These are phyloP conservation scores for Eucalyptus pumila DNA, from an alignment of 345 rosid genomes.

Conservation along the genomic window DNA sequence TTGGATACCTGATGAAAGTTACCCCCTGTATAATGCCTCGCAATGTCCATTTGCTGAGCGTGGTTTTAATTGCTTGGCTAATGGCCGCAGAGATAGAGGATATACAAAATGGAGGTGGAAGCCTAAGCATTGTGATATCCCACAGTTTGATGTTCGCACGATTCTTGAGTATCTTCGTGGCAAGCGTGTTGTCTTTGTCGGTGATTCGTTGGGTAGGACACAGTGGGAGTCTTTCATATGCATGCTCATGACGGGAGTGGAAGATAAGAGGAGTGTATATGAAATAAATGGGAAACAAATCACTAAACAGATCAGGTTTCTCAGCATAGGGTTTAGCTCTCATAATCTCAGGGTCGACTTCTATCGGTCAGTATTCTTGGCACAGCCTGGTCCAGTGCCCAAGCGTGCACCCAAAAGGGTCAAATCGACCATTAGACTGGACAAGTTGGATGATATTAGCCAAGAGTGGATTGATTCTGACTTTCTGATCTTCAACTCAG, in stretches of 20 bases:
- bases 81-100: constrained; percentile 48
- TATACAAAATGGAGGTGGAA: constrained; percentile 62
- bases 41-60: constrained; percentile 48
- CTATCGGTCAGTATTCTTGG: constrained; percentile 61
- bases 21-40: constrained; percentile 63
- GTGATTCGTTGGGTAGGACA: constrained; percentile 59
- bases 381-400: constrained; percentile 36
- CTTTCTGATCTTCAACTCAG: constrained; percentile 52
- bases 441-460: constrained; percentile 48
- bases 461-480: constrained; percentile 68
- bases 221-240: constrained; percentile 80
- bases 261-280: constrained; percentile 47
- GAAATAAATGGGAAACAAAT: constrained; percentile 48
- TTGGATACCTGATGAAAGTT: constrained; percentile 46
- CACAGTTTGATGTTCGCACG: constrained; percentile 22
- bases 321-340: constrained; percentile 40
- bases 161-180: constrained; percentile 41
- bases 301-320: constrained; percentile 37
- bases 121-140: constrained; percentile 55
- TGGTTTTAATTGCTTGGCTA: constrained; percentile 56
- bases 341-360: constrained; percentile 39
- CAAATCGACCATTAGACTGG: constrained; percentile 38
- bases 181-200: constrained; percentile 57
- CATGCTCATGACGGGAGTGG: constrained; percentile 59
- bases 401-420: constrained; percentile 56